A percentile compares a stretch with the other conserved stretches of the same genome.
These are phyloP conservation scores for Neonectria hederae DNA, from an alignment of 2,329 filamentous ascomycete species.

Conservation along the genomic window DNA sequence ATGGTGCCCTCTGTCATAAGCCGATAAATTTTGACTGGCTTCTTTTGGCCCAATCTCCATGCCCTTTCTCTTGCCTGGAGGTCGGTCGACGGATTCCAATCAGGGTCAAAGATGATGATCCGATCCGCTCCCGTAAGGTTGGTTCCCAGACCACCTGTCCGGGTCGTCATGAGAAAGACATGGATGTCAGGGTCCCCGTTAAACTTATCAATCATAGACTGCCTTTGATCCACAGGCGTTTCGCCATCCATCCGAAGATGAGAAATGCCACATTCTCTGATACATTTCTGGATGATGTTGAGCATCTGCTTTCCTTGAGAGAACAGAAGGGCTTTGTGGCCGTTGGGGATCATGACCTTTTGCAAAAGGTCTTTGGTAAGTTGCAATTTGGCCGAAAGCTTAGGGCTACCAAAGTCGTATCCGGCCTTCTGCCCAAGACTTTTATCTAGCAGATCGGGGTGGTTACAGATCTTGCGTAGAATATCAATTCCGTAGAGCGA, in stretches of 20 bases:
- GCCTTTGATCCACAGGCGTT: conserved; percentile 88
- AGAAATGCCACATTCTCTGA: conserved; percentile 74
- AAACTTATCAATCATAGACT: conserved; percentile 90
- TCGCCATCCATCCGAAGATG: conserved; percentile 94
- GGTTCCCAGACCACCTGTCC: conserved; percentile 91
- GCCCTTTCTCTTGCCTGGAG: conserved; percentile 94
- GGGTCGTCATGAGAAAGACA: conserved; percentile 93
- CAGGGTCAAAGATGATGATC: conserved; percentile 97
- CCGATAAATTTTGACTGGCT: conserved; percentile 94
- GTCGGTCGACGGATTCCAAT: conserved; percentile 98
- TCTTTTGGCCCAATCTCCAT: conserved; percentile 94
- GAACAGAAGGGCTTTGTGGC: conserved; percentile 93
- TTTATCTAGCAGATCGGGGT: conserved; percentile 85
- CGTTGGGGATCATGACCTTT: conserved; percentile 83
- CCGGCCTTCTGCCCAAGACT: conserved; percentile 62
- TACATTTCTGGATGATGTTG: conserved; percentile 87
- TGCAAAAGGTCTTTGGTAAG: conserved; percentile 88
- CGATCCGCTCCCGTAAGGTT: conserved; percentile 95
- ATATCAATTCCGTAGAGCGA: conserved; percentile 91
- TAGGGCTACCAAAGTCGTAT: conserved; percentile 80
- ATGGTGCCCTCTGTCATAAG: conserved; percentile 99
- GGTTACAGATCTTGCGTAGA: conserved; percentile 95
- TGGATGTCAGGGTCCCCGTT: conserved; percentile 83
- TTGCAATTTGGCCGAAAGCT: conserved; percentile 94
- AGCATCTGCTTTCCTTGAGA: conserved; percentile 95